Conservation (phyloP, 2,329 filamentous ascomycete species). For the Coleophoma crateriformis region DNA sequence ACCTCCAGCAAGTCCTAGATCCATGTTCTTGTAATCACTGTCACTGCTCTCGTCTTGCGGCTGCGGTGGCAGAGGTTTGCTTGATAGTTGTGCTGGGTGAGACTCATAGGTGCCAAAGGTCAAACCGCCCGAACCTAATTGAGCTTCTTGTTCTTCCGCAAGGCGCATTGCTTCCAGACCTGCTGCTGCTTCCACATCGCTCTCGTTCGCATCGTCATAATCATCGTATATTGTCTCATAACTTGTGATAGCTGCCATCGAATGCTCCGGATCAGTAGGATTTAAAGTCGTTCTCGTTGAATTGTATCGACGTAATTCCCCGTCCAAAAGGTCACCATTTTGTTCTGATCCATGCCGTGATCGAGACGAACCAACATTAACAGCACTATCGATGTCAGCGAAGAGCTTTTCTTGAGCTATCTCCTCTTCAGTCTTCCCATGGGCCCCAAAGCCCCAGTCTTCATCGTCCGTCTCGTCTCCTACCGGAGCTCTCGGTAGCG, state of each 20-base stretch:
- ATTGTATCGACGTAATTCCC: slow-evolving; percentile 42
- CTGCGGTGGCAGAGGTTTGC: slow-evolving; percentile 2
- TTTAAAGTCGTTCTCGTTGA: slow-evolving; percentile 43
- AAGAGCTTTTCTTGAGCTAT: slow-evolving; percentile 27
- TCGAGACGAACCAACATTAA: slow-evolving; percentile 11
- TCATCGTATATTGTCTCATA: slow-evolving; percentile 26
- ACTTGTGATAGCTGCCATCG: slow-evolving; percentile 42
- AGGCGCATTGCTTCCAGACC: slow-evolving; percentile 79
- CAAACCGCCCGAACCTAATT: slow-evolving; percentile 51
- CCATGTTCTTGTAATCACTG: slow-evolving; percentile 66
- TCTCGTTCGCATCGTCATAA: slow-evolving; percentile 63
- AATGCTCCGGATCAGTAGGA: slow-evolving; percentile 37
- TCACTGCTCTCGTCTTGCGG: slow-evolving; percentile 51
- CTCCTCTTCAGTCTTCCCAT: slow-evolving; percentile 17
- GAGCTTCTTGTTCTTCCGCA: slow-evolving; percentile 73
- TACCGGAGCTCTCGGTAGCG: slow-evolving; percentile 25
- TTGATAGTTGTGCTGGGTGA: slow-evolving; percentile 35
- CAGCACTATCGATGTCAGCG: slow-evolving; percentile 28
- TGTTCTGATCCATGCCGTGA: slow-evolving; percentile 12
- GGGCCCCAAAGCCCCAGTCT: slow-evolving; percentile 17
- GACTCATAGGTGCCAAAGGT: slow-evolving; percentile 44
- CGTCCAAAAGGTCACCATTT: slow-evolving; percentile 42
- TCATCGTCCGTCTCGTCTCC: slow-evolving; percentile 17
- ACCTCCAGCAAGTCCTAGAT: slow-evolving; percentile 69
- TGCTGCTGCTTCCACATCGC: slow-evolving; percentile 81